Conservation (phyloP, 495 filamentous ascomycete genomes). For the Apiosordaria backusii region DNA sequence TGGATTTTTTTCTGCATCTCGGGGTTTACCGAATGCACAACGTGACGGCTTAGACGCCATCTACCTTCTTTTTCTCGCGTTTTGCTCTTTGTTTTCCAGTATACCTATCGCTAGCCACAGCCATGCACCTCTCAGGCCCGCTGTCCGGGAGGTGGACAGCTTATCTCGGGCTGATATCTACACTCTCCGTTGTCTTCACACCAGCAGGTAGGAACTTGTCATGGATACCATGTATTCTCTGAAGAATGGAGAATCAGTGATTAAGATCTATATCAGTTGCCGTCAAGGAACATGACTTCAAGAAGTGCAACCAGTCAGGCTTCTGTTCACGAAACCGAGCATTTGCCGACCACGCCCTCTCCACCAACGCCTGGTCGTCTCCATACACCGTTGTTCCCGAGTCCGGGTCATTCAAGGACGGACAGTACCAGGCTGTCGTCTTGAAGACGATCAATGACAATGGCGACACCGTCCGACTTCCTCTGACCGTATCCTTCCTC, state of each 20-base stretch:
- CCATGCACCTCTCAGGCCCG: slow-evolving; percentile 39
- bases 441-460: slow-evolving; percentile 65
- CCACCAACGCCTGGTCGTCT: slow-evolving; percentile 65
- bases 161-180: slow-evolving; percentile 46
- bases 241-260: neutral
- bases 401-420: slow-evolving; percentile 71
- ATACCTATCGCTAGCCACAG: neutral
- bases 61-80: slow-evolving; percentile 9
- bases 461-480: slow-evolving; percentile 66
- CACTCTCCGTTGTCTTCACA: slow-evolving; percentile 44
- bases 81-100: slow-evolving; percentile 18
- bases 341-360: slow-evolving; percentile 72
- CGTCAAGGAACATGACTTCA: slow-evolving; percentile 96
- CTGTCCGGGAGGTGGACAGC: slow-evolving; percentile 55
- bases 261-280: slow-evolving; percentile 46
- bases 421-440: slow-evolving; percentile 72
- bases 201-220: slow-evolving; percentile 44
- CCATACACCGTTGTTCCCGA: slow-evolving; percentile 74
- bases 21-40: neutral
- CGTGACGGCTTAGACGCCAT: neutral
- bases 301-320: slow-evolving; percentile 88
- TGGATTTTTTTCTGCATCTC: neutral
- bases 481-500: slow-evolving; percentile 81
- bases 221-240: slow-evolving; percentile 5
- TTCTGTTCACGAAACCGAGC: slow-evolving; percentile 94